Evolutionary conservation across 129 eudicot species (phyloP).

Genomic region (Tanacetum coccineum): DNA sequence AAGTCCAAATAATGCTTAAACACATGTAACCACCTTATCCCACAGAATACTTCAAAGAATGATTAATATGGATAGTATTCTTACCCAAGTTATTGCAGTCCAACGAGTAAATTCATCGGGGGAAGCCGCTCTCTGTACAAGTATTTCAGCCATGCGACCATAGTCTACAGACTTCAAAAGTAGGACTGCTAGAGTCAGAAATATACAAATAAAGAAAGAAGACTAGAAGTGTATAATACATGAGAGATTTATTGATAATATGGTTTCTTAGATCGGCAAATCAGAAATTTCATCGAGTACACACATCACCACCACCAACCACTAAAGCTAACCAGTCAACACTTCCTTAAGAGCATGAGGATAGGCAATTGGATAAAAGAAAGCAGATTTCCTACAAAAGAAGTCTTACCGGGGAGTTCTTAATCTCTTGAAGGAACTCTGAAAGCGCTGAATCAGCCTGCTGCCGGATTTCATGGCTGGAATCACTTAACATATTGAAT

Average conservation of each 20-base stretch:
- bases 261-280: constrained; percentile 7
- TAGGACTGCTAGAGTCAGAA: constrained; percentile 49
- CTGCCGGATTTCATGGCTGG: constrained; percentile 94
- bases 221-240: constrained; percentile 16
- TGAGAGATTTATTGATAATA: constrained; percentile 3
- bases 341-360: constrained; percentile 12
- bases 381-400: constrained; percentile 22
- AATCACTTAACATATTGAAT: constrained; percentile 95
- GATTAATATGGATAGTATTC: constrained; percentile 20
- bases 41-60: background rate
- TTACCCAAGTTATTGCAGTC: constrained; percentile 98
- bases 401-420: constrained; percentile 84
- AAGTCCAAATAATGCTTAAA: constrained; percentile 11
- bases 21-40: background rate
- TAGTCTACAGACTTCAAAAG: constrained; percentile 98
- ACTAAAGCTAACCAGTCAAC: constrained; percentile 6
- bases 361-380: constrained; percentile 11
- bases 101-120: constrained; percentile 93
- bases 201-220: constrained; percentile 23
- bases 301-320: constrained; percentile 9
- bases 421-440: constrained; percentile 96
- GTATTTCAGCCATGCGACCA: constrained; percentile 99
- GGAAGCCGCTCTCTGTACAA: constrained; percentile 93
- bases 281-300: constrained; percentile 12
- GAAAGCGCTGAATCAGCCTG: constrained; percentile 98